A percentile compares a stretch with the other conserved stretches of the same genome.
Evolutionary conservation across 164 flowering plant species (phyloP).

Genomic region (Saururus chinensis): DNA sequence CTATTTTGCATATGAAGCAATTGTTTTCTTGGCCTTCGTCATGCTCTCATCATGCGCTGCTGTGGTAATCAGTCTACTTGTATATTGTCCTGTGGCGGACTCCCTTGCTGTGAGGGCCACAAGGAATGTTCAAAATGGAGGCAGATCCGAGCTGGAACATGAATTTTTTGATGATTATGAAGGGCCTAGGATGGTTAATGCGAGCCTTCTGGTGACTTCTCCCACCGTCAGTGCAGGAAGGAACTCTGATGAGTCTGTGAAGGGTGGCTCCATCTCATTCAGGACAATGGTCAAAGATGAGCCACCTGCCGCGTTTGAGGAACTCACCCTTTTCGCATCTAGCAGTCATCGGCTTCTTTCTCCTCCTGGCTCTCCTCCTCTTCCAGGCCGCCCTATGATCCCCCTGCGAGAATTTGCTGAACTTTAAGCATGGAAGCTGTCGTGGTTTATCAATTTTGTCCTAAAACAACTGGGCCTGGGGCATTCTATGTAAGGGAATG

Average conservation of each 20-base stretch:
- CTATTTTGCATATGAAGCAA: constrained; percentile 44
- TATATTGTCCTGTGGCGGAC: constrained; percentile 80
- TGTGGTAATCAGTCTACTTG: constrained; percentile 69
- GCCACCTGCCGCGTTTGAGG: constrained; percentile 22
- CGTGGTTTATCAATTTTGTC: constrained; percentile 1
- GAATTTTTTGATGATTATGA: constrained; percentile 27
- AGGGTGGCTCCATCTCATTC: constrained; percentile 80
- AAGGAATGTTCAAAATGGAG: constrained; percentile 46
- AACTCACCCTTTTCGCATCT: constrained; percentile 22
- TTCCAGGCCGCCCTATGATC: constrained; percentile 23
- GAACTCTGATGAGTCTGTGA: constrained; percentile 55
- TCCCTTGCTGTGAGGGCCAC: constrained; percentile 52
- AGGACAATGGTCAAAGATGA: constrained; percentile 50
- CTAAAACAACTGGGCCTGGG: background rate
- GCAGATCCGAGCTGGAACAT: constrained; percentile 11
- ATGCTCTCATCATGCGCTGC: constrained; percentile 53
- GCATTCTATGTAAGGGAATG: background rate
- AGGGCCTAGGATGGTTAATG: constrained; percentile 48
- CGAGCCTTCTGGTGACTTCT: constrained; percentile 35
- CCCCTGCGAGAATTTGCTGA: constrained; percentile 5
- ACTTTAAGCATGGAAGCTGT: constrained; percentile 2
- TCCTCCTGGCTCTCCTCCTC: constrained; percentile 24
- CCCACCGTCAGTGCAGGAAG: constrained; percentile 33
- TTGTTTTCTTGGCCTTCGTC: constrained; percentile 69
- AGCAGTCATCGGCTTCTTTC: constrained; percentile 11